A percentile compares a stretch with the other conserved stretches of the same genome.
phyloP scores from a whole-genome alignment of 2,329 filamentous ascomycete species.

The Penicillium sp. region DNA sequence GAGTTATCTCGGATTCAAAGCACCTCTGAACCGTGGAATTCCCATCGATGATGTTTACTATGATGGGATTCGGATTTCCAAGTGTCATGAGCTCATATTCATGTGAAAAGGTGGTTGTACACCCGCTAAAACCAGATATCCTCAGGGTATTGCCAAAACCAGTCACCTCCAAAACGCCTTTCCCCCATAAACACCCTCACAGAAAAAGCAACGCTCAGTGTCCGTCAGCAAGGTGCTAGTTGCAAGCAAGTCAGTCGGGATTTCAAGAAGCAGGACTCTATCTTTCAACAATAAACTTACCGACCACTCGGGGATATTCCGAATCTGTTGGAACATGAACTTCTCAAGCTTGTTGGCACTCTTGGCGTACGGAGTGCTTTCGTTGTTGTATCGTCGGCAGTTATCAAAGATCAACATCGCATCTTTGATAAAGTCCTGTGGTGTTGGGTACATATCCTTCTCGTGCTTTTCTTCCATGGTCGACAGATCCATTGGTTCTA shows the following conservation, averaged over 20 bases:
- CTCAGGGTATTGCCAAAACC: slow-evolving; percentile 25
- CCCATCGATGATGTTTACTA: background rate
- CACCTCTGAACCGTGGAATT: background rate
- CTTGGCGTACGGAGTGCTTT: slow-evolving; percentile 93
- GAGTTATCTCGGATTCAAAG: background rate
- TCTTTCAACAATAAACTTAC: slow-evolving; percentile 38
- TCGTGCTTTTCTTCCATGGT: slow-evolving; percentile 97
- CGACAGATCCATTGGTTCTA: slow-evolving; percentile 92
- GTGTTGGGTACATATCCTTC: slow-evolving; percentile 84
- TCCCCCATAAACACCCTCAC: slow-evolving; percentile 16
- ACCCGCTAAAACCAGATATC: slow-evolving; percentile 13
- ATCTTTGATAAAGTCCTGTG: slow-evolving; percentile 90
- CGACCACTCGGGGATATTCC: slow-evolving; percentile 91
- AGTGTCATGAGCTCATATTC: slow-evolving; percentile 10
- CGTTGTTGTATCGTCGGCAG: slow-evolving; percentile 94
- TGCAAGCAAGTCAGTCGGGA: slow-evolving; percentile 5
- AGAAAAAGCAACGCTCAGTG: slow-evolving; percentile 21
- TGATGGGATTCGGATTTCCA: background rate
- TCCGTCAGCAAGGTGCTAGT: slow-evolving; percentile 45
- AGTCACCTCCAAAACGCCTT: slow-evolving; percentile 17
- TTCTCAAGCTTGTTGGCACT: slow-evolving; percentile 90
- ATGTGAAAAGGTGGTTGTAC: background rate
- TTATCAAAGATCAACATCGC: slow-evolving; percentile 90
- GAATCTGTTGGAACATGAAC: slow-evolving; percentile 93
- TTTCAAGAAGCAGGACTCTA: background rate